Evolutionary conservation across 345 rosid species (phyloP).

Genomic region (Sonneratia alba): DNA sequence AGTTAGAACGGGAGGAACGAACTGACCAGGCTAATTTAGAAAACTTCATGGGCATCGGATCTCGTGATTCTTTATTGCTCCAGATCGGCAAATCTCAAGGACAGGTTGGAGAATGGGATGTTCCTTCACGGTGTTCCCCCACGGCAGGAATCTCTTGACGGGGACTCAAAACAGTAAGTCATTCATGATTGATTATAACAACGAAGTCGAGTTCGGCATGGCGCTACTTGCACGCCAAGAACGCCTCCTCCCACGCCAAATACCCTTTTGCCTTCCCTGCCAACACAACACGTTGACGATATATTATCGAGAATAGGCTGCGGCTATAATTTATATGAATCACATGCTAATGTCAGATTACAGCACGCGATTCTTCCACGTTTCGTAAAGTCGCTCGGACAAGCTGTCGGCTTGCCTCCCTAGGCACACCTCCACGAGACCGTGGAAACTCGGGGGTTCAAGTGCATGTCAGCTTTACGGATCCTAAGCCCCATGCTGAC

Average conservation of each 20-base stretch:
- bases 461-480: not conserved
- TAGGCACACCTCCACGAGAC: not conserved
- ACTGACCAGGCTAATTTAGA: too few relatives aligned
- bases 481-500: not conserved
- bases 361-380: not conserved
- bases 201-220: not conserved
- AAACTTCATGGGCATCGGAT: too few relatives aligned
- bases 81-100: not conserved
- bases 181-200: not conserved
- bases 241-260: not conserved
- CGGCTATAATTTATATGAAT: not conserved
- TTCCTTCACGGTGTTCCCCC: not conserved
- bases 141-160: not conserved
- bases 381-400: not conserved
- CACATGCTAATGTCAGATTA: not conserved
- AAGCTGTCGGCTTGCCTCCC: not conserved
- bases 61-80: not conserved
- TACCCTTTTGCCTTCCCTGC: not conserved
- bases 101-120: not conserved
- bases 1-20: too few relatives aligned
- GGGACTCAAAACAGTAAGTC: not conserved
- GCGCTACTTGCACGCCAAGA: not conserved
- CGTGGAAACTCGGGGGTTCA: not conserved
- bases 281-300: not conserved
- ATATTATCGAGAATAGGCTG: not conserved